These are phyloP conservation scores for Tremellales sp. DNA, from an alignment of 1,284 basidiomycete species.

Conservation along the genomic window DNA sequence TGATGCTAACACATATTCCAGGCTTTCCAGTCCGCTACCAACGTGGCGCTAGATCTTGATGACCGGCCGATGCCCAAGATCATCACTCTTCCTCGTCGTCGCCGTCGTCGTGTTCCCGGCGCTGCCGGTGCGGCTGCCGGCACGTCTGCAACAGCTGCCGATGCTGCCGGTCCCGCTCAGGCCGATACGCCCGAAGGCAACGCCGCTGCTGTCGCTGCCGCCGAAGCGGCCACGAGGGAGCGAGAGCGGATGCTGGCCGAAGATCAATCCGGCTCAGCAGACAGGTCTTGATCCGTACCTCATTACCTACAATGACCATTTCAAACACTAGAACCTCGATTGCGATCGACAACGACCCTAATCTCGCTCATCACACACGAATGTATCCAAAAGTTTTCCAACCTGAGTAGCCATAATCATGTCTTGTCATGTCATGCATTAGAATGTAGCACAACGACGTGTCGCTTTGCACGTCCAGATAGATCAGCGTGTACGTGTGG, in stretches of 20 bases:
- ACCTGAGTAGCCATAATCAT: too few relatives aligned
- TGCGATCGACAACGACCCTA: too few relatives aligned
- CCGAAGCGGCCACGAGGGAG: conserved; percentile 32
- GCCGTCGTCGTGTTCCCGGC: conserved; percentile 40
- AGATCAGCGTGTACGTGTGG: too few relatives aligned
- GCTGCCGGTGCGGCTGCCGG: conserved; percentile 6
- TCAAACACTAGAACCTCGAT: too few relatives aligned
- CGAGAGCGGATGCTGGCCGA: conserved; percentile 47
- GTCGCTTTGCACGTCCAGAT: too few relatives aligned
- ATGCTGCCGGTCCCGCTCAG: conserved; percentile 6
- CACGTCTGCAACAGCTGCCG: conserved; percentile 3
- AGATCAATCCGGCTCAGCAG: conserved; percentile 40
- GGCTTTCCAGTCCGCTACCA: conserved; percentile 89
- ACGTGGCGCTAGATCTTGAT: conserved; percentile 87
- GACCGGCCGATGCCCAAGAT: conserved; percentile 81
- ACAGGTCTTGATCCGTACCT: too few relatives aligned
- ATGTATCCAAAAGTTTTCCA: too few relatives aligned
- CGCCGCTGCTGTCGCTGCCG: conserved; percentile 13
- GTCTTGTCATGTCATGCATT: too few relatives aligned
- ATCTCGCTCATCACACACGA: too few relatives aligned
- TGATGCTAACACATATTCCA: conserved; percentile 36
- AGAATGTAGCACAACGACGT: too few relatives aligned
- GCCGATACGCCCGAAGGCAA: conserved; percentile 7
- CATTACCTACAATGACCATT: too few relatives aligned
- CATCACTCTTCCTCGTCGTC: conserved; percentile 52